These are phyloP conservation scores for Cystobasidium pallidum DNA, from an alignment of 1,284 basidiomycete species.

Conservation along the genomic window DNA sequence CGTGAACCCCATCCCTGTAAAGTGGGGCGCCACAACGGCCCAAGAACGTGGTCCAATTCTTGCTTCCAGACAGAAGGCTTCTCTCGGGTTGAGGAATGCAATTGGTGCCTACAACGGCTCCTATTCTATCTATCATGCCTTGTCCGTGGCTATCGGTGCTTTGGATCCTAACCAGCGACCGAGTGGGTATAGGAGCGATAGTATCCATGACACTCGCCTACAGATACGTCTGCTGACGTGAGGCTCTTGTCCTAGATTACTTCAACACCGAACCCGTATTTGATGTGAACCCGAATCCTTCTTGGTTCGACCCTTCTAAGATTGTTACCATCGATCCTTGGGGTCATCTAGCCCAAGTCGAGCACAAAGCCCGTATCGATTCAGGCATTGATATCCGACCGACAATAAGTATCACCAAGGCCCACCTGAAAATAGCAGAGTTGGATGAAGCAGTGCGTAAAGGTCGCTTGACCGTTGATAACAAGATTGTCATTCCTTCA, in stretches of 20 bases:
- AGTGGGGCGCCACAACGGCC: constrained; percentile 77
- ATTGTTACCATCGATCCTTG: constrained; percentile 95
- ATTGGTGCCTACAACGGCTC: constrained; percentile 91
- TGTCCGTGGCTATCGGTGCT: constrained; percentile 87
- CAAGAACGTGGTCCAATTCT: constrained; percentile 79
- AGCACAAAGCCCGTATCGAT: constrained; percentile 64
- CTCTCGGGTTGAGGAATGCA: constrained; percentile 88
- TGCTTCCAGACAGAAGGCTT: constrained; percentile 79
- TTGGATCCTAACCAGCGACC: constrained; percentile 68
- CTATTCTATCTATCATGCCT: constrained; percentile 88
- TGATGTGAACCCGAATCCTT: constrained; percentile 73
- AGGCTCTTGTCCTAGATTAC: constrained; percentile 61
- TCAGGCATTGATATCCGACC: constrained; percentile 74
- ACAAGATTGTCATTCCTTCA: constrained; percentile 70
- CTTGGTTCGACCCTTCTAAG: constrained; percentile 79
- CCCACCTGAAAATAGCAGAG: constrained; percentile 84
- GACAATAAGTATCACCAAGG: constrained; percentile 84
- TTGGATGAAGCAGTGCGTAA: constrained; percentile 75
- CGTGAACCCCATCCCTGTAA: constrained; percentile 74
- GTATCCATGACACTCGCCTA: too few species aligned
- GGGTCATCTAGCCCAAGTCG: constrained; percentile 83
- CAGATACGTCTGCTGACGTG: too few species aligned
- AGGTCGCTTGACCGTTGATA: constrained; percentile 78
- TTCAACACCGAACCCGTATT: constrained; percentile 87
- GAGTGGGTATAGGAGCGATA: constrained; percentile 33